These are phyloP conservation scores for Ustilago trichophora DNA, from an alignment of 1,284 basidiomycete species.

Conservation along the genomic window DNA sequence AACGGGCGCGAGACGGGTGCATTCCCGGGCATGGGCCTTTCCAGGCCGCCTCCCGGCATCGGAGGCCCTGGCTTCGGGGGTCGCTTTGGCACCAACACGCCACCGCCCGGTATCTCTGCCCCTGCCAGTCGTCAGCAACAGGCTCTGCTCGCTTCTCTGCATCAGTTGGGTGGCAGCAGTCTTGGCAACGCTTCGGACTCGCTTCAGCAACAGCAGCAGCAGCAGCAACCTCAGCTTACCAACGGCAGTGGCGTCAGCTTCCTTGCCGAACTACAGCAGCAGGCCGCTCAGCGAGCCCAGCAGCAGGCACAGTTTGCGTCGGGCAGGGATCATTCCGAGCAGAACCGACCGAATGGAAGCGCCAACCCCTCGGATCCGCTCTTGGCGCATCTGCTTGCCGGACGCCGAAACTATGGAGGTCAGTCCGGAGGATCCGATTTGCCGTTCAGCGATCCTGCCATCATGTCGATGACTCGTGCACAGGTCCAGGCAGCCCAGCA, in stretches of 20 bases:
- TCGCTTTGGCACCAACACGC: slow-evolving; percentile 42
- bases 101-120: slow-evolving; percentile 39
- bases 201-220: no score
- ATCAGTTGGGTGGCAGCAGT: slow-evolving; percentile 31
- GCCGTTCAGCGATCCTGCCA: slow-evolving; percentile 54
- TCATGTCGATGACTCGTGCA: slow-evolving; percentile 56
- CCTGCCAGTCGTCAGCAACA: slow-evolving; percentile 49
- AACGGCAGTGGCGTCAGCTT: slow-evolving; percentile 39
- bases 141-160: slow-evolving; percentile 42
- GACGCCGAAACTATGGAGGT: slow-evolving; percentile 26
- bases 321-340: slow-evolving; percentile 21
- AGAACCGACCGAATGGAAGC: slow-evolving; percentile 26
- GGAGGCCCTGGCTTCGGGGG: slow-evolving; percentile 33
- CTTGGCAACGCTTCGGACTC: slow-evolving; percentile 10
- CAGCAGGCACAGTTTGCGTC: slow-evolving; percentile 34
- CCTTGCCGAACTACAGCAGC: slow-evolving; percentile 46
- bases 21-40: slow-evolving; percentile 39
- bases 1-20: slow-evolving; percentile 26
- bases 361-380: slow-evolving; percentile 53
- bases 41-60: slow-evolving; percentile 38
- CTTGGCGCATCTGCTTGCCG: slow-evolving; percentile 60
- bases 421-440: slow-evolving; percentile 30
- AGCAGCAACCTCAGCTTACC: slow-evolving; percentile 21
- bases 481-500: slow-evolving; percentile 51
- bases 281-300: slow-evolving; percentile 41